Evolutionary conservation across 495 filamentous ascomycete species (phyloP), one percentile per base, ranked within the genome.

Genomic region (Trichocladium antarcticum): DNA sequence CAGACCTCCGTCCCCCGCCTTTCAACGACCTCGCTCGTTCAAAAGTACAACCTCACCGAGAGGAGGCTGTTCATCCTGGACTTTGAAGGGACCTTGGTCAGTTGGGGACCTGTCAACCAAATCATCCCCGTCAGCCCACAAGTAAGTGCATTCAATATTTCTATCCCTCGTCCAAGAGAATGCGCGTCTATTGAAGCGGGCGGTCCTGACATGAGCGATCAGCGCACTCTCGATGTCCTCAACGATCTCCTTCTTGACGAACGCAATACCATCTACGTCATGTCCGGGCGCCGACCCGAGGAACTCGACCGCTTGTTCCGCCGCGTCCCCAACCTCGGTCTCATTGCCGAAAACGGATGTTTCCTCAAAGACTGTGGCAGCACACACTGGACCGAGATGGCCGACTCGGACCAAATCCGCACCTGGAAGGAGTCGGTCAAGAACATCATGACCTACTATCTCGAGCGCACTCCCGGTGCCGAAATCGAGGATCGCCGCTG

Each of bases 281-380:
- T 93, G 88, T 90, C 85, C 35, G 81, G 85, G 12, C 78, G 86
- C 21, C 81, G 80, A 58, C 82, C 86, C 0, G 85, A 94, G 59
- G 87, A 96, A 58, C 82, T 96, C 35, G 89, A 94, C 52, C 74
- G 79, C 1, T 69, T 93, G 8, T 95, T 96, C 74, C 78, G 79
- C 22, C 72, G 81, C 39, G 81, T 93, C 3, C 79, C 82, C 16
- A 79, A 81, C 40, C 70, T 95, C 1, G 89, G 89, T 1, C 70
- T 95, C 14, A 90, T 95, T 53, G 87, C 89, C 11, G 89, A 96
- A 65, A 94, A 92, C 61, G 89, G 89, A 2, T 94, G 85, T 57
- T 96, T 89, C 64, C 67, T 94, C 37, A 84, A 84, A 55, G 76
- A 83, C 50, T 78, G 76, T 43, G 73, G 79, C n/a, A 70, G 66